Percentiles rank a stretch among this genome's conserved stretches.
Conservation (phyloP, 768 basidiomycete species). For the Psilocybe cyanescens region DNA sequence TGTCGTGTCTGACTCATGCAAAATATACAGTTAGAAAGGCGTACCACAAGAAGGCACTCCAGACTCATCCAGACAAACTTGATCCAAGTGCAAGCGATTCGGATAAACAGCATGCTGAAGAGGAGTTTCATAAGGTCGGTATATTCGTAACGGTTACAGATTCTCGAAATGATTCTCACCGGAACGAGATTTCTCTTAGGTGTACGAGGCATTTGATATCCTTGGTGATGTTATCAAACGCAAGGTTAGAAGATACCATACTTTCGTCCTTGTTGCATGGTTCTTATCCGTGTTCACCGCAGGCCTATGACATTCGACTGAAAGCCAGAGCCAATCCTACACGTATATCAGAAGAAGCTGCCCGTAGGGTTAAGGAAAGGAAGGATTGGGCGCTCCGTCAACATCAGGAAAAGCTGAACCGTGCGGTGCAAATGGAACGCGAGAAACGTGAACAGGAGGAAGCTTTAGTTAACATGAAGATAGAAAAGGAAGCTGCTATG, state of each 20-base stretch:
- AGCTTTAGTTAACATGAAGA: slow-evolving; percentile 27
- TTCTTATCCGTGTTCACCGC: not conserved
- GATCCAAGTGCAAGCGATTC: slow-evolving; percentile 52
- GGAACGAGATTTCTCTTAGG: slow-evolving; percentile 37
- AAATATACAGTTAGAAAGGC: slow-evolving; percentile 58
- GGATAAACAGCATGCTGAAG: slow-evolving; percentile 57
- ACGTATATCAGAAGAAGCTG: slow-evolving; percentile 41
- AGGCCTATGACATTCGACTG: slow-evolving; percentile 54
- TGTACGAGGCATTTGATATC: slow-evolving; percentile 64
- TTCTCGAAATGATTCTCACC: slow-evolving; percentile 17
- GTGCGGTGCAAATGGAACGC: slow-evolving; percentile 45
- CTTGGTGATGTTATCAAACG: slow-evolving; percentile 59
- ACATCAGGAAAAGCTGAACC: slow-evolving; percentile 50
- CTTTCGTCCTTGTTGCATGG: not conserved
- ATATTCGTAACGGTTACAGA: not conserved
- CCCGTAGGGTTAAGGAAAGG: slow-evolving; percentile 49
- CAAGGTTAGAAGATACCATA: slow-evolving; percentile 41
- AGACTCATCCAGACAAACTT: slow-evolving; percentile 78
- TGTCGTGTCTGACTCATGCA: not conserved
- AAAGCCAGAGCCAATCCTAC: slow-evolving; percentile 30
- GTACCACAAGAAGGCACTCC: slow-evolving; percentile 67
- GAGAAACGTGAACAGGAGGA: slow-evolving; percentile 42
- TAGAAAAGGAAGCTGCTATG: slow-evolving; percentile 39
- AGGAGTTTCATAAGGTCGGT: slow-evolving; percentile 63
- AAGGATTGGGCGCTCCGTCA: slow-evolving; percentile 57